Conservation (phyloP, 495 filamentous ascomycete species). For the Evansstolkia leycettana region DNA sequence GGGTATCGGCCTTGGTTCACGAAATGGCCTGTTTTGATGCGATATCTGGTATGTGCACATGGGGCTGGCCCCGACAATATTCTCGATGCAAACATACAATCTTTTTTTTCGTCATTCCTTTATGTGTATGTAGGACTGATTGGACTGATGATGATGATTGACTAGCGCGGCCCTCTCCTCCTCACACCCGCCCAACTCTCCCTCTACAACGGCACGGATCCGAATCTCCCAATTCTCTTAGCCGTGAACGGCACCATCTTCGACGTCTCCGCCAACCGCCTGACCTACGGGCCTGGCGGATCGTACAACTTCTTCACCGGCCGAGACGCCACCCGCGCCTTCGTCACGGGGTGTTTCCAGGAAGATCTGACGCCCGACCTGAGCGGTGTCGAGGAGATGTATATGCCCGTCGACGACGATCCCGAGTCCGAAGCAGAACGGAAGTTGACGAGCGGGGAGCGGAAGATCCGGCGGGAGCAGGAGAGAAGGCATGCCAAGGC, state of each 20-base stretch:
- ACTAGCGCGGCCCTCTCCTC: constrained; percentile 38
- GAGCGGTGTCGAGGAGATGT: constrained; percentile 82
- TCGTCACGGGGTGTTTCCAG: constrained; percentile 93
- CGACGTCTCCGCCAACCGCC: constrained; percentile 68
- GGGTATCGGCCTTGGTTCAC: constrained; percentile 60
- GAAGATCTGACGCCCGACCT: constrained; percentile 74
- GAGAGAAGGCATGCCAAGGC: constrained; percentile 32
- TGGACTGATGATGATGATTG: too few relatives aligned
- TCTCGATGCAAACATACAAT: constrained; percentile 2
- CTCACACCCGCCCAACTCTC: constrained; percentile 65
- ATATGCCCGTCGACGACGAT: constrained; percentile 60
- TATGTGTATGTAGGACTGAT: background rate
- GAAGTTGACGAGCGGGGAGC: constrained; percentile 37
- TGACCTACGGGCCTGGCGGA: constrained; percentile 81
- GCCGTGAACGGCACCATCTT: constrained; percentile 90
- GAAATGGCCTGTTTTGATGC: constrained; percentile 45
- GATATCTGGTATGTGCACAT: constrained; percentile 42
- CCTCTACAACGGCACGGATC: constrained; percentile 67
- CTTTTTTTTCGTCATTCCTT: constrained; percentile 1
- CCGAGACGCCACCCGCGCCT: constrained; percentile 75
- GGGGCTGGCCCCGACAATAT: background rate
- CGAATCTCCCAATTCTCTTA: constrained; percentile 69
- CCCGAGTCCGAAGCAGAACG: constrained; percentile 31
- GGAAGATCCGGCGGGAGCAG: constrained; percentile 40
- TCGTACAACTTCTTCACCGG: constrained; percentile 82